Base-by-base conservation (phyloP, 345 rosid genomes). In the Angophora floribunda region DNA sequence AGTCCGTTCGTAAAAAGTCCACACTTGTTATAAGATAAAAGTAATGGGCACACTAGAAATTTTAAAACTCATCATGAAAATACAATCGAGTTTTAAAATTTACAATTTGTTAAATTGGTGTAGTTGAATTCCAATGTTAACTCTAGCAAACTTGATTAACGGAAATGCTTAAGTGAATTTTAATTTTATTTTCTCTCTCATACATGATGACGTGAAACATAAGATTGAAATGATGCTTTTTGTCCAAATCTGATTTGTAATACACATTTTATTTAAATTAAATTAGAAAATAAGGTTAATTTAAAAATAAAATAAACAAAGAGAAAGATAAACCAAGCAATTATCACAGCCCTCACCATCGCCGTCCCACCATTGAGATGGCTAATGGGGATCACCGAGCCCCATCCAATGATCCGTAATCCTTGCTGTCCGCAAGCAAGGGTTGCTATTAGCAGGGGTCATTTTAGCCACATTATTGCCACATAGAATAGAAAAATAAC, bases 51-150 rank as follows among this genome's bases (percentile, higher is more conserved):
- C 1, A 55, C 3, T 55, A 26, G 9, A 55, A 22, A 5, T 55
- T 8, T 3, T 22, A 4, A 21, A 55, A 21, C 16, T 17, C 22
- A 26, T 9, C 0, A 19, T 0, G 1, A 4, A 55, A 55, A 5
- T 55, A 2, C 11, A 55, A 55, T 8, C 19, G 2, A 55, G 26
- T 8, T 19, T 55, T 11, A 8, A 21, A 4, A 21, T 4, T 2
- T 55, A 55, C 7, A 55, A 55, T 0, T 22, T 55, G 1, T 55
- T 12, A 22, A 55, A 1, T 55, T 55, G 8, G 12, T 55, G 61
- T 0, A 55, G 22, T 22, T 9, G 5, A 55, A 22, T 55, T 1
- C 1, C 7, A 21, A 0, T 4, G 13, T 55, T 55, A 4, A 55
- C 22, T 55, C 1, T 0, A 12, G 22, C 1, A 5, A 1, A 55